Evolutionary conservation across 2,329 filamentous ascomycete species (phyloP), one percentile per base, ranked within the genome.

Genomic region (Aspergillus fumigatus): DNA sequence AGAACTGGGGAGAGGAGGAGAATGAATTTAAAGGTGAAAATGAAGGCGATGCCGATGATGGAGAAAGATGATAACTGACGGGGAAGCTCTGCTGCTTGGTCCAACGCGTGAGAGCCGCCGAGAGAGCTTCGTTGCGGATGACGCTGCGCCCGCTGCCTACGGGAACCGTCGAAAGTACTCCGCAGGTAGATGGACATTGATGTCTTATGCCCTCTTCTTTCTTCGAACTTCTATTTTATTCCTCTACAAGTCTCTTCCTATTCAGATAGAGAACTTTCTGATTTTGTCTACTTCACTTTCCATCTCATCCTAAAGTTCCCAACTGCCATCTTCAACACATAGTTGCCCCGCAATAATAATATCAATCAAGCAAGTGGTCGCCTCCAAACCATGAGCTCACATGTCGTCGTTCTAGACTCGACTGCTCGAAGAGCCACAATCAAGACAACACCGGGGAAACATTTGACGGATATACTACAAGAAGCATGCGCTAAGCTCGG

Each of bases 401-500:
- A 94, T 72, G 91, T 97, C 57, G 88, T 92, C 65, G 90, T 97
- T 53, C 87, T 96, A 62, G 88, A 93, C 72, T 85, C 88, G 41
- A 86, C 90, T 65, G 83, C 92, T 65, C 87, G 89, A 64, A 84
- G 91, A 66, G 84, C 87, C 51, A 89, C 84, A 45, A 81, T 99
- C 74, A 96, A 96, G 75, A 92, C 94, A 55, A 88, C 82, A 0
- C 91, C 92, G 0, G 82, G 83, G 55, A 96, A 88, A 61, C 88
- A 90, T 66, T 78, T 99, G 65, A 88, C 88, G 56, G 92, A 97
- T 70, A 84, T 99, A 1, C 81, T 96, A 19, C 84, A 90, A 59
- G 89, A 97, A 74, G 93, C 93, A 48, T 97, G 93, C 73, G 80
- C 81, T 64, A 96, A 93, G 77, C 84, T 96, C 64, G 87, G 86